Evolutionary conservation across 257 asterid species (phyloP).

Genomic region (Fraxinus cuspidata): DNA sequence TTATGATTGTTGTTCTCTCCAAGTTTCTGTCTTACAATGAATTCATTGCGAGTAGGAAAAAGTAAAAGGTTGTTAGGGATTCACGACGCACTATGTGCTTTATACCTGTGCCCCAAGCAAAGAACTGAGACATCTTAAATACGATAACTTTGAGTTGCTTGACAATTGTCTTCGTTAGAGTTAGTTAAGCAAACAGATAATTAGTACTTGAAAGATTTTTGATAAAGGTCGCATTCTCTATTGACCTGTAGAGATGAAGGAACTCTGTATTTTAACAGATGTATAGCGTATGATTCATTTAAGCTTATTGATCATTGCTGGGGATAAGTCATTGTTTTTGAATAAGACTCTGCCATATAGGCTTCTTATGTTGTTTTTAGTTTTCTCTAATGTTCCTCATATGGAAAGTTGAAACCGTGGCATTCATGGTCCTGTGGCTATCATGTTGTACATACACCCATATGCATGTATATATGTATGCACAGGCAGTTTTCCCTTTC

Average conservation of each 20-base stretch:
- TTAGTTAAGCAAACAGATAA: conserved; percentile 12
- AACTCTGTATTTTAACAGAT: background rate
- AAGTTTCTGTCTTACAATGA: conserved; percentile 19
- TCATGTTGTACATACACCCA: conserved; percentile 3
- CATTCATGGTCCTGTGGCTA: conserved; percentile 9
- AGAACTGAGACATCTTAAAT: conserved; percentile 18
- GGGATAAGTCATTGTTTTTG: background rate
- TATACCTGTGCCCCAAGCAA: conserved; percentile 2
- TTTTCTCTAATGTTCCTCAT: conserved; percentile 4
- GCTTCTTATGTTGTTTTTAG: conserved; percentile 5
- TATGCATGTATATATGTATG: background rate
- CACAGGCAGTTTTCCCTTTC: background rate
- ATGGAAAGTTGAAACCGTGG: conserved; percentile 11
- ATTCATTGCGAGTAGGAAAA: conserved; percentile 16
- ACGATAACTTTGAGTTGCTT: conserved; percentile 9
- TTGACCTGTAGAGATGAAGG: conserved; percentile 12
- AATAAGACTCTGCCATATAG: background rate
- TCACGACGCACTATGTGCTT: conserved; percentile 7
- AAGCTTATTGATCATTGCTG: background rate
- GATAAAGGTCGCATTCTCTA: background rate
- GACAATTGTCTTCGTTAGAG: conserved; percentile 3
- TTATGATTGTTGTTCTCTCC: background rate
- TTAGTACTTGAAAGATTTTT: background rate
- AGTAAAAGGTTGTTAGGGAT: conserved; percentile 11
- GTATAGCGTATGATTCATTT: conserved; percentile 3